These are phyloP conservation scores for Allium fistulosum DNA, from an alignment of 106 monocot species.

Conservation along the genomic window DNA sequence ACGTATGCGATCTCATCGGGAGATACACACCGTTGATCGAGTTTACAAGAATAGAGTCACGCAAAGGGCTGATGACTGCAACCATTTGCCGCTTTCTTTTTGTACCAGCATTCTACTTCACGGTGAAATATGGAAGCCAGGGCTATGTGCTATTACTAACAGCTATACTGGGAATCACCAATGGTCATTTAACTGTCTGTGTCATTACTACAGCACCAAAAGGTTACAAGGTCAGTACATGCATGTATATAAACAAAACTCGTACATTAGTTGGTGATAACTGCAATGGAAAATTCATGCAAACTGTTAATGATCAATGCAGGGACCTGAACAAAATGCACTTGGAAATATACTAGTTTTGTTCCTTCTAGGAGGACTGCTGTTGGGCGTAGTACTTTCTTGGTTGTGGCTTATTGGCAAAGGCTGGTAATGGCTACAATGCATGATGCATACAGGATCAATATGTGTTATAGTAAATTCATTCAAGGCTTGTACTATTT, in stretches of 20 bases:
- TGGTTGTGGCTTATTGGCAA: slow-evolving; percentile 45
- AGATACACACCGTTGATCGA: slow-evolving; percentile 40
- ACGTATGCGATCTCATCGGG: slow-evolving; percentile 55
- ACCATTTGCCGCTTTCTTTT: slow-evolving; percentile 35
- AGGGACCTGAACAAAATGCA: slow-evolving; percentile 37
- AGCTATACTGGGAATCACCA: slow-evolving; percentile 41
- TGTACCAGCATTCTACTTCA: slow-evolving; percentile 65
- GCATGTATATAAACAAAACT: not conserved
- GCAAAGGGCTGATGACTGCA: slow-evolving; percentile 26
- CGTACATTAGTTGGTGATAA: too few species aligned
- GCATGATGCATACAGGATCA: not conserved
- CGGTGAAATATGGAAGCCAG: slow-evolving; percentile 47
- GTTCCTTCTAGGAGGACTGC: slow-evolving; percentile 19
- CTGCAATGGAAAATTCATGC: too few species aligned
- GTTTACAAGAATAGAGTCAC: slow-evolving; percentile 25
- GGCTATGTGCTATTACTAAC: slow-evolving; percentile 56
- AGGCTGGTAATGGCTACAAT: slow-evolving; percentile 22
- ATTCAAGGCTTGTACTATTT: too few species aligned
- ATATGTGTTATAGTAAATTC: too few species aligned
- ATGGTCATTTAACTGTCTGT: slow-evolving; percentile 62
- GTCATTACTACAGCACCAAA: slow-evolving; percentile 42
- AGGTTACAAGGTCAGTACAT: slow-evolving; percentile 44
- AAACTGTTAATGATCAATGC: not conserved
- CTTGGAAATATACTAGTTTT: slow-evolving; percentile 27
- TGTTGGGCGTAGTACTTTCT: slow-evolving; percentile 21